Percentiles rank a stretch among this genome's conserved stretches.
Conservation (phyloP, 257 asterid genomes). For the Craterostigma plantagineum region DNA sequence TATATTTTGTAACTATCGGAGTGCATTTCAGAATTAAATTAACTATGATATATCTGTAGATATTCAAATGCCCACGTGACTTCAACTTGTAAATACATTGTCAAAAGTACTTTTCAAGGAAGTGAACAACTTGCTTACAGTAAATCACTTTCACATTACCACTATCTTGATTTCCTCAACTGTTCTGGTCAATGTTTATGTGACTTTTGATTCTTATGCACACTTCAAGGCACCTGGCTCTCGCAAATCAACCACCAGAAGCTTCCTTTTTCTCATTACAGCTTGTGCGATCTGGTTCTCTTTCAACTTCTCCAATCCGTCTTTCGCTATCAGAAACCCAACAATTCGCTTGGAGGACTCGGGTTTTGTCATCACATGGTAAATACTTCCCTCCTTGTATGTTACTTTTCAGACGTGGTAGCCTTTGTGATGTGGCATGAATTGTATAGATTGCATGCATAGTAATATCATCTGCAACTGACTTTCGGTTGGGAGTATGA, state of each 20-base stretch:
- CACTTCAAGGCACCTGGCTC: conserved; percentile 41
- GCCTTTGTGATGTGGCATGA: background rate
- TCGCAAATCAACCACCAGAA: conserved; percentile 67
- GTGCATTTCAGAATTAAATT: too few species aligned
- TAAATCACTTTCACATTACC: too few species aligned
- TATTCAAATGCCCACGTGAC: too few species aligned
- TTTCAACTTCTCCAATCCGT: conserved; percentile 59
- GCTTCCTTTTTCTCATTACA: conserved; percentile 62
- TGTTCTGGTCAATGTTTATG: conserved; percentile 7
- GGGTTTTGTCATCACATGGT: conserved; percentile 67
- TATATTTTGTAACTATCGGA: too few species aligned
- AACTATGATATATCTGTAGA: too few species aligned
- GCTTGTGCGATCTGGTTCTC: conserved; percentile 37
- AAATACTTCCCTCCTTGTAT: conserved; percentile 8
- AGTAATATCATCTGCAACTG: background rate
- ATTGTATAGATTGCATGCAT: conserved; percentile 9
- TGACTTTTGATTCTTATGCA: background rate
- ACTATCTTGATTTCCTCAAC: background rate
- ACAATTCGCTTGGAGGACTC: conserved; percentile 79
- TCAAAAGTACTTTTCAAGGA: too few species aligned
- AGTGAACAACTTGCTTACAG: too few species aligned
- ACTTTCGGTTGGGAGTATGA: background rate
- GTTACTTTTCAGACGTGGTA: conserved; percentile 2
- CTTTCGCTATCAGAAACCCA: conserved; percentile 65
- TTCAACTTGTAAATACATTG: too few species aligned